phyloP scores from a whole-genome alignment of 441 rosid genomes.

The Cnidoscolus chayamansa region DNA sequence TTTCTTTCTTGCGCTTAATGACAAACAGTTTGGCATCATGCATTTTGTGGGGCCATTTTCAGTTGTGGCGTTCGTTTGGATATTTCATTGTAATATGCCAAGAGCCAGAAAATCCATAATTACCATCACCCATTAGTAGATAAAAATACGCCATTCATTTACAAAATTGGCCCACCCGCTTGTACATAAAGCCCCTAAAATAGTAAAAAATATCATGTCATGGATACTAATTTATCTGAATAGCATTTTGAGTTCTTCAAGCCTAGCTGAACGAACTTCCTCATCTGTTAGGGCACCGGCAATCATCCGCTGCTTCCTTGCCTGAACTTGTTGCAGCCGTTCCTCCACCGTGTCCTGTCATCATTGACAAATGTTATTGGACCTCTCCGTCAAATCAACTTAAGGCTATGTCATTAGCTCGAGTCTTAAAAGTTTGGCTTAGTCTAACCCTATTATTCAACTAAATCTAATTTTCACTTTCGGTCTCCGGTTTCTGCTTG shows the following conservation, averaged over 20 bases:
- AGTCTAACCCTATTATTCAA: neutral
- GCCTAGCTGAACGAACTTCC: conserved; percentile 60
- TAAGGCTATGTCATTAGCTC: too few relatives aligned
- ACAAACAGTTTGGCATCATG: neutral
- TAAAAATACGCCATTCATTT: neutral
- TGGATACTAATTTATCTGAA: conserved; percentile 33
- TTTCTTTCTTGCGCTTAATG: neutral
- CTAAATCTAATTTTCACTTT: neutral
- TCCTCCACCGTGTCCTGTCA: conserved; percentile 60
- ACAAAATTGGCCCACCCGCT: conserved; percentile 7
- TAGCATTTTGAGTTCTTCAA: conserved; percentile 58
- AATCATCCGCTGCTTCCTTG: conserved; percentile 63
- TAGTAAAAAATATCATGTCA: neutral
- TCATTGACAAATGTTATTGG: neutral
- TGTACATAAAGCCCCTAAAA: neutral
- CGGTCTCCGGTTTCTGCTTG: neutral
- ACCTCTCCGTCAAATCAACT: neutral
- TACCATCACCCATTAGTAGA: neutral
- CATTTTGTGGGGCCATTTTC: too few relatives aligned
- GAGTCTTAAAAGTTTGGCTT: neutral
- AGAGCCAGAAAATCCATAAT: neutral
- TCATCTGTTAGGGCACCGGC: conserved; percentile 66
- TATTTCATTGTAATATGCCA: neutral
- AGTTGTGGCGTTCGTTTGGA: neutral
- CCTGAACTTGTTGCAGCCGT: conserved; percentile 64